Evolutionary conservation across 2,329 filamentous ascomycete species (phyloP), one percentile per base, ranked within the genome.

Genomic region (Alternaria sp.): DNA sequence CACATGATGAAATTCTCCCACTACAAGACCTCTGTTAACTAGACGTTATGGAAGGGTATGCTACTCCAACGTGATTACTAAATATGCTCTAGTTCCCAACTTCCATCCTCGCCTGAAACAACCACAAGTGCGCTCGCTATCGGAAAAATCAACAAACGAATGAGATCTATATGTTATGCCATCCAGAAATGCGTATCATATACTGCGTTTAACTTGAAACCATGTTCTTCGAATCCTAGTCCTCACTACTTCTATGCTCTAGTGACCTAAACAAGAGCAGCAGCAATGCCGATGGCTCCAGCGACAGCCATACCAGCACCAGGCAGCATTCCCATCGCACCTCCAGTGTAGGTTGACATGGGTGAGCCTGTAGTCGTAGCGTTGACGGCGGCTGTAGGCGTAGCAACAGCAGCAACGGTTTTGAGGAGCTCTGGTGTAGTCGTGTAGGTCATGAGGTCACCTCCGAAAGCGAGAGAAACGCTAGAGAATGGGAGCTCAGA

Each of bases 341-440:
- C 57, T 7, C 57, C 57, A 12, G 57, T 60, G 28, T 30, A 60
- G 5, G 38, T 56, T 4, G 30, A 40, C 57, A 56, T 60, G 10
- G 57, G 52, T 38, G 52, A 22, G 3, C 20, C 46, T 6, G 34
- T 45, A 7, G 38, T 44, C 1, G 60, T 54, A 18, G 66, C 54
- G 34, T 52, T 61, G 1, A 55, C 60, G 0, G 22, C 25, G 11
- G 45, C 40, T 10, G 57, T 59, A 38, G 59, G n/a, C 12, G 64
- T 68, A 10, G 67, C 62, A n/a, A 73, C 45, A 9, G 72, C 65
- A 44, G 64, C 69, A 53, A 69, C 55, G 7, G 72, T 74, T 53
- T 71, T 62, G 2, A 73, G 67, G 43, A 74, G 48, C 51, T 61
- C 63, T 2, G 70, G 70, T 3, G 70, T 74, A 1, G 68, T 72